Percentiles rank a stretch among this genome's conserved stretches.
phyloP scores from a whole-genome alignment of 768 basidiomycete species.

The Kwoniella dejecticola region DNA sequence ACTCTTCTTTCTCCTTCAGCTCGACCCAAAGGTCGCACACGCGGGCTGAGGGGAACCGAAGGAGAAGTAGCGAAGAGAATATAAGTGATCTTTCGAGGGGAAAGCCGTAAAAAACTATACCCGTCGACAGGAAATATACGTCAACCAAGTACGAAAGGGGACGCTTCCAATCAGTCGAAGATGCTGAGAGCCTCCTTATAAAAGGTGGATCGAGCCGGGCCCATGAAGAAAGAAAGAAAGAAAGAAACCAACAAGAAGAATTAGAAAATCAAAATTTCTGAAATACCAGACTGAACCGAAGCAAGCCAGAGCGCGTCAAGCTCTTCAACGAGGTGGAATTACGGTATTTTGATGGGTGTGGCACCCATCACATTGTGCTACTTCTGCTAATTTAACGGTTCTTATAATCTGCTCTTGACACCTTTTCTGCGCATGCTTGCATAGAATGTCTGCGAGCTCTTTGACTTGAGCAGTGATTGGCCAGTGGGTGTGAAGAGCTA shows the following conservation, averaged over 20 bases:
- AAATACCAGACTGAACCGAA: constrained; percentile 1
- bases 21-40: constrained; percentile 10
- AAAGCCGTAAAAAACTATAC: constrained; percentile 39
- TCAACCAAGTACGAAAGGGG: constrained; percentile 35
- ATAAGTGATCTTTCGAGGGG: constrained; percentile 39
- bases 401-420: too few relatives aligned
- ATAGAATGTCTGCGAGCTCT: too few relatives aligned
- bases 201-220: constrained; percentile 33
- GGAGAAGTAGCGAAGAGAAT: neutral
- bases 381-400: too few relatives aligned
- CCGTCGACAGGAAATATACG: constrained; percentile 55
- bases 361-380: too few relatives aligned
- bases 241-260: constrained; percentile 12
- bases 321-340: too few relatives aligned
- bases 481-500: too few relatives aligned
- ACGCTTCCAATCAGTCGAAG: constrained; percentile 54
- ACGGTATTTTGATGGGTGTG: too few relatives aligned
- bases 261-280: constrained; percentile 13
- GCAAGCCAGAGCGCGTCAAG: neutral
- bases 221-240: constrained; percentile 33
- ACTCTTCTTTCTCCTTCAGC: neutral
- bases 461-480: too few relatives aligned
- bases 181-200: constrained; percentile 23
- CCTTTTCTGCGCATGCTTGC: too few relatives aligned
- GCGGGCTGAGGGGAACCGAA: neutral